A percentile compares a stretch with the other conserved stretches of the same genome.
Conservation (phyloP, 345 rosid genomes). For the Arabis hirsuta region DNA sequence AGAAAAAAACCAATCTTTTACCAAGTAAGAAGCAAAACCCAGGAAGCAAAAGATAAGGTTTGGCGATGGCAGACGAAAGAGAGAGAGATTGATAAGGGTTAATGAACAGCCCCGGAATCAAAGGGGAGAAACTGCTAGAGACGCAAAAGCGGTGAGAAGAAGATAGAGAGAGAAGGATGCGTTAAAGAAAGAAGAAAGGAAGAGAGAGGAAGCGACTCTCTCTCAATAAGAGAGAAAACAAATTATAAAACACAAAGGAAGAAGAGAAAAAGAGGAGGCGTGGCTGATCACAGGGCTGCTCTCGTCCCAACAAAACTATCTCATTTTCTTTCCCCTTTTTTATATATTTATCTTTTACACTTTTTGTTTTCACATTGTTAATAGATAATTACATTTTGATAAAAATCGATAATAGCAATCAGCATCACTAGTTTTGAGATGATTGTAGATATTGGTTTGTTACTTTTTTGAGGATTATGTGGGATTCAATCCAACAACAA, state of each 20-base stretch:
- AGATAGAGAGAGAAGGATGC: constrained; percentile 23
- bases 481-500: neutral
- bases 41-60: constrained; percentile 39
- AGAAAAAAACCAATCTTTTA: constrained; percentile 20
- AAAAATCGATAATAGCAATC: constrained; percentile 41
- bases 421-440: neutral
- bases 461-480: too few relatives aligned
- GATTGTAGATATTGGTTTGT: neutral
- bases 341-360: neutral
- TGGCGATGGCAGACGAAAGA: constrained; percentile 31
- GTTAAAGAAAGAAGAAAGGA: constrained; percentile 21
- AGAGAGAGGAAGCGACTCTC: constrained; percentile 29
- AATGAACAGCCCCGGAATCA: neutral
- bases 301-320: constrained; percentile 21
- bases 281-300: constrained; percentile 37
- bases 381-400: neutral
- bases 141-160: constrained; percentile 38
- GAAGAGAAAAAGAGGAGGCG: constrained; percentile 25
- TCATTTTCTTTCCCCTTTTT: constrained; percentile 1
- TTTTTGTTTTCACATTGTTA: neutral
- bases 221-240: neutral
- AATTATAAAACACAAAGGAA: constrained; percentile 20
- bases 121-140: constrained; percentile 1
- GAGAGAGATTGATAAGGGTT: neutral
- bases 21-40: constrained; percentile 42